Percentiles rank a stretch among this genome's conserved stretches.
Conservation (phyloP, 495 filamentous ascomycete genomes). For the Daldinia caldariorum region DNA sequence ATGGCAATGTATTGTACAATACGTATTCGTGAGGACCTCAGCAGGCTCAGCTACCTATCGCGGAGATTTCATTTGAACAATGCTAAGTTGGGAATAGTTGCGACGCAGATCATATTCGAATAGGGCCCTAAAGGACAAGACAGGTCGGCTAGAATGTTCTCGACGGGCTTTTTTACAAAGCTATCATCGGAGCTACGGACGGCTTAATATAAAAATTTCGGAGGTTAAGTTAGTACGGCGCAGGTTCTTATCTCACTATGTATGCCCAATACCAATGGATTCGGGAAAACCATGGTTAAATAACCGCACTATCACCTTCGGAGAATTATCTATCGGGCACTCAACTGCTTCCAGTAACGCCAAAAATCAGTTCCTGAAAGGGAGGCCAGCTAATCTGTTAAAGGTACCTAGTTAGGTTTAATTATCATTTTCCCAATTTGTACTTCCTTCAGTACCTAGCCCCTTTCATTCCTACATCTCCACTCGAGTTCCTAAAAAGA, state of each 20-base stretch:
- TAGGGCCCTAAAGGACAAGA: background rate
- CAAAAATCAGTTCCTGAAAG: slow-evolving; percentile 6
- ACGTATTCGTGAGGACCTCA: too few relatives aligned
- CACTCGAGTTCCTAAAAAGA: background rate
- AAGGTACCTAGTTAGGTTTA: background rate
- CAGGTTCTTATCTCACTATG: too few relatives aligned
- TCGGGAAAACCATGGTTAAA: background rate
- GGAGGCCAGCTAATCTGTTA: background rate
- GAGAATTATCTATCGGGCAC: slow-evolving; percentile 18
- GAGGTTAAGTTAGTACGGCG: background rate
- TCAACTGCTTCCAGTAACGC: slow-evolving; percentile 8
- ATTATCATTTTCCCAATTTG: background rate
- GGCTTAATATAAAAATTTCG: slow-evolving; percentile 7
- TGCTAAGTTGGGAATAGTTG: background rate
- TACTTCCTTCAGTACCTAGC: background rate
- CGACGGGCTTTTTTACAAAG: slow-evolving; percentile 6
- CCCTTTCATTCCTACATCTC: background rate
- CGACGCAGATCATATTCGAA: background rate
- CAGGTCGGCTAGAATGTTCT: slow-evolving; percentile 19
- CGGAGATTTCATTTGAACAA: background rate
- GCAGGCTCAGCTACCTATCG: too few relatives aligned
- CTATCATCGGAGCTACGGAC: slow-evolving; percentile 7
- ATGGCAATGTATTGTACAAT: background rate
- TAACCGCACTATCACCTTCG: slow-evolving; percentile 5
- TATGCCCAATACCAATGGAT: background rate